Percentiles rank a stretch among this genome's conserved stretches.
These are phyloP conservation scores for Phylloporus arenicola DNA, from an alignment of 768 basidiomycete species.

Conservation along the genomic window DNA sequence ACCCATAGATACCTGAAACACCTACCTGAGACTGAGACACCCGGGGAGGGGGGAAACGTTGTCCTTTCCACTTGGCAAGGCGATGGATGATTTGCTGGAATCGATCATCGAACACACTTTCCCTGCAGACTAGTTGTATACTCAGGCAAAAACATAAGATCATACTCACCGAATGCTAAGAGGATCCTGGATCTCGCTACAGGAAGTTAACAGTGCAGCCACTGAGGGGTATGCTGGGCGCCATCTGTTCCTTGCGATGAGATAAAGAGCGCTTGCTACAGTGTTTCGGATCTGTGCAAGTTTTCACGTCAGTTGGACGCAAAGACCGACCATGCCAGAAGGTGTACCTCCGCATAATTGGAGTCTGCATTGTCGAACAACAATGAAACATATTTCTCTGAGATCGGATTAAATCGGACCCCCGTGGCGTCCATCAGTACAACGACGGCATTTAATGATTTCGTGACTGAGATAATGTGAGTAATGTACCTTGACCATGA, in stretches of 20 bases:
- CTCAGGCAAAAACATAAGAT: background rate
- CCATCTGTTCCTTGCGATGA: slow-evolving; percentile 60
- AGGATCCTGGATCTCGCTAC: slow-evolving; percentile 48
- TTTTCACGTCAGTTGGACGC: background rate
- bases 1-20: background rate
- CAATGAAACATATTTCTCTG: slow-evolving; percentile 63
- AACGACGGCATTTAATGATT: slow-evolving; percentile 61
- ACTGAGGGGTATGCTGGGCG: slow-evolving; percentile 58
- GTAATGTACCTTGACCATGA: background rate
- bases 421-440: slow-evolving; percentile 63
- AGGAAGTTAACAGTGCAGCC: slow-evolving; percentile 51
- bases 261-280: slow-evolving; percentile 60
- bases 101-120: slow-evolving; percentile 50
- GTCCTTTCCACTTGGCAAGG: slow-evolving; percentile 64
- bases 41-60: slow-evolving; percentile 79
- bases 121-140: slow-evolving; percentile 32
- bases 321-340: background rate
- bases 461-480: slow-evolving; percentile 53
- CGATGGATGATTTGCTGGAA: slow-evolving; percentile 52
- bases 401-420: slow-evolving; percentile 57
- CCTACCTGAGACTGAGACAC: slow-evolving; percentile 74
- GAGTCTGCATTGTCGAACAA: slow-evolving; percentile 75
- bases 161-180: slow-evolving; percentile 50
- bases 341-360: slow-evolving; percentile 74
- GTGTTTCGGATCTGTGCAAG: slow-evolving; percentile 55